Conservation (phyloP, 2,329 filamentous ascomycete genomes). For the Ophiostoma novo-ulmi region DNA sequence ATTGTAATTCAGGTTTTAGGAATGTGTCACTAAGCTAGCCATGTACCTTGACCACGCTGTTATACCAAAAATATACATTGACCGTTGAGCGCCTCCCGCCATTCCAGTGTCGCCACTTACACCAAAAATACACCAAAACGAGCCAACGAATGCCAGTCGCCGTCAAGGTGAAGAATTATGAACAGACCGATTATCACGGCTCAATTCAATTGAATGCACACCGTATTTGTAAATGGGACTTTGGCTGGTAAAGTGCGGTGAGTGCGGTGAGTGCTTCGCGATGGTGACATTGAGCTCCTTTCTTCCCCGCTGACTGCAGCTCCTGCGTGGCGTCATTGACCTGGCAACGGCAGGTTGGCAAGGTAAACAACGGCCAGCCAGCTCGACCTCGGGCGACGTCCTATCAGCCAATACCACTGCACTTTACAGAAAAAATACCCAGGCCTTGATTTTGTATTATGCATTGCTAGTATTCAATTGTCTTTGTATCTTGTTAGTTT, state of each 20-base stretch:
- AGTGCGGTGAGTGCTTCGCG: neutral
- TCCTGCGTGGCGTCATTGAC: constrained; percentile 21
- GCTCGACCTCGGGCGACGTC: neutral
- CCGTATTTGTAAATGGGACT: neutral
- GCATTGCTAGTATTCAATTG: neutral
- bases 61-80: constrained; percentile 10
- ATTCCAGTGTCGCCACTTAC: constrained; percentile 21
- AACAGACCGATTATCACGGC: neutral
- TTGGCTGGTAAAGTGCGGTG: neutral
- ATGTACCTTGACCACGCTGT: neutral
- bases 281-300: constrained; percentile 1
- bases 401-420: too few relatives aligned
- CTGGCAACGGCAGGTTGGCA: constrained; percentile 24
- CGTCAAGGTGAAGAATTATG: too few relatives aligned
- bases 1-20: neutral
- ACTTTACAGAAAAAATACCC: too few relatives aligned
- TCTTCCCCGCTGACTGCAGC: neutral
- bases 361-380: constrained; percentile 23
- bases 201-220: neutral
- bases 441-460: neutral
- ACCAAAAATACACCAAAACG: constrained; percentile 11
- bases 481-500: neutral
- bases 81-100: neutral
- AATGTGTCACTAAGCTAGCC: neutral
- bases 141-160: constrained; percentile 17